Percentiles rank a stretch among this genome's conserved stretches.
phyloP scores from a whole-genome alignment of 768 basidiomycete genomes.

The Naganishia onofrii region DNA sequence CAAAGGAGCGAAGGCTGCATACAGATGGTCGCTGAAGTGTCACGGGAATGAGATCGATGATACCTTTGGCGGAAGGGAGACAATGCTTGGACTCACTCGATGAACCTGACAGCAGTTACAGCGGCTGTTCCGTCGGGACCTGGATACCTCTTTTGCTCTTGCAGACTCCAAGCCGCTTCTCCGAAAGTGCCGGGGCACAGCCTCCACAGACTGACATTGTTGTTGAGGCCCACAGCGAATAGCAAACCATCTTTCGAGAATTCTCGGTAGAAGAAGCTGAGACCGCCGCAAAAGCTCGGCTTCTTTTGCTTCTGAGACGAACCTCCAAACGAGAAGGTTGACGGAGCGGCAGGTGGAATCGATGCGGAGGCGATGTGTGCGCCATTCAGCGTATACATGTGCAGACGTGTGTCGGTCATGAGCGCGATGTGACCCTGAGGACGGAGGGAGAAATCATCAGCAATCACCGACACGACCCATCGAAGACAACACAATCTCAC shows the following conservation, averaged over 20 bases:
- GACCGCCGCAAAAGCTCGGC: conserved; percentile 59
- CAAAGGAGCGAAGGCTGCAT: conserved; percentile 41
- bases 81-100: conserved; percentile 59
- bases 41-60: conserved; percentile 1
- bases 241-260: conserved; percentile 73
- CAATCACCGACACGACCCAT: neutral
- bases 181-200: conserved; percentile 70
- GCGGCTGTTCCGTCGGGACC: conserved; percentile 56
- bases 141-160: conserved; percentile 64
- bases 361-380: conserved; percentile 63
- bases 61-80: neutral
- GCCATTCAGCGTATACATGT: conserved; percentile 82
- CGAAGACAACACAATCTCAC: conserved; percentile 56
- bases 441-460: conserved; percentile 12
- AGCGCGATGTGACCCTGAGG: conserved; percentile 80
- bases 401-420: conserved; percentile 68
- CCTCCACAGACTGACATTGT: conserved; percentile 73
- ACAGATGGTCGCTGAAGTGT: conserved; percentile 47
- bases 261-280: conserved; percentile 86
- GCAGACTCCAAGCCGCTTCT: conserved; percentile 66
- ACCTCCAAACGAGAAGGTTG: conserved; percentile 31
- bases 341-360: conserved; percentile 30
- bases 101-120: conserved; percentile 75
- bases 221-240: conserved; percentile 75
- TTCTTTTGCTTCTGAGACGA: conserved; percentile 58